Evolutionary conservation across 257 asterid genomes (phyloP).

Genomic region (Prunella vulgaris): DNA sequence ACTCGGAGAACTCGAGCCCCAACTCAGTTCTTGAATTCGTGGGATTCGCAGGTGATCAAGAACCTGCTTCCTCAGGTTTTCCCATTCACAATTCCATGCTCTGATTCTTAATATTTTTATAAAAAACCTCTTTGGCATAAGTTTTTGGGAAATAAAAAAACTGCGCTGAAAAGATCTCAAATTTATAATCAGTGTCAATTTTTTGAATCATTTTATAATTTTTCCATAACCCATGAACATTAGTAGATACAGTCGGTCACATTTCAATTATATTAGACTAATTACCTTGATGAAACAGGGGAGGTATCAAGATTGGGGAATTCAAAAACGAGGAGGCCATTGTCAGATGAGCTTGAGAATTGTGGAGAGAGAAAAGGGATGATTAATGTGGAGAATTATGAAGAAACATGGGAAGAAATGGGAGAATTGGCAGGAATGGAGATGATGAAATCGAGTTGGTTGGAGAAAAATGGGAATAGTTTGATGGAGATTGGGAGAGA

Average conservation of each 20-base stretch:
- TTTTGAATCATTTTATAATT: no score
- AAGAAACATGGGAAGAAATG: conserved; percentile 30
- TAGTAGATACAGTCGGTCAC: no score
- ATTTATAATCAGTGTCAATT: no score
- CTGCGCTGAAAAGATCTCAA: no score
- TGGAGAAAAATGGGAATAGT: conserved; percentile 21
- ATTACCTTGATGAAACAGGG: conserved; percentile 24
- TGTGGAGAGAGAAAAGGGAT: conserved; percentile 24
- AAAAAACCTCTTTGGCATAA: no score
- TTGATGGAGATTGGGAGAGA: conserved; percentile 38
- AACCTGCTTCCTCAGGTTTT: conserved; percentile 43
- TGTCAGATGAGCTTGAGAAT: conserved; percentile 48
- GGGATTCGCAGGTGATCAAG: conserved; percentile 38
- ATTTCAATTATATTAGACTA: no score
- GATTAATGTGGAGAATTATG: not conserved
- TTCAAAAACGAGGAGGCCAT: conserved; percentile 54
- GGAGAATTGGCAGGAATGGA: conserved; percentile 44
- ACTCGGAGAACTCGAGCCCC: conserved; percentile 63
- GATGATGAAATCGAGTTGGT: conserved; percentile 36
- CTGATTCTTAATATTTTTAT: no score
- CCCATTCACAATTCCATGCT: not conserved
- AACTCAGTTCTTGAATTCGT: conserved; percentile 55
- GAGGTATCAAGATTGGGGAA: conserved; percentile 38
- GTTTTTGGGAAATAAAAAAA: no score
- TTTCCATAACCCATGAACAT: no score